Percentiles rank a stretch among this genome's conserved stretches.
phyloP scores from a whole-genome alignment of 1,284 basidiomycete genomes.

The Malassezia furfur region DNA sequence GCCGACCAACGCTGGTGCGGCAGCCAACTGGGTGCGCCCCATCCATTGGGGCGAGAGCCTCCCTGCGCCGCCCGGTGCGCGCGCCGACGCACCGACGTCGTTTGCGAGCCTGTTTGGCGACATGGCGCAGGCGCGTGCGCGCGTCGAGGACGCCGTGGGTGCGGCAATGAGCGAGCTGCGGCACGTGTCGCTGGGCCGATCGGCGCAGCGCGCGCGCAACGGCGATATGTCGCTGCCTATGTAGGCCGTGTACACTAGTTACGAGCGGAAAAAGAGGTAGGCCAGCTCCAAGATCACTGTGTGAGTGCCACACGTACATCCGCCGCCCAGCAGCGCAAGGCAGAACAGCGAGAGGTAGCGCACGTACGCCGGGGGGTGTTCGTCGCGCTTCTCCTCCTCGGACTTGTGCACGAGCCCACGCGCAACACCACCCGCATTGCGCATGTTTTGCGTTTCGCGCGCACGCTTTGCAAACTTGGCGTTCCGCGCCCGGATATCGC shows the following conservation, averaged over 20 bases:
- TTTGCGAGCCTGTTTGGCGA: conserved; percentile 6
- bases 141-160: conserved; percentile 17
- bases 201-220: background rate
- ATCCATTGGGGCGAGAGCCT: conserved; percentile 36
- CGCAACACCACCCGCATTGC: background rate
- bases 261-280: conserved; percentile 5
- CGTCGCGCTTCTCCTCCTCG: conserved; percentile 1
- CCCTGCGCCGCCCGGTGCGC: conserved; percentile 15
- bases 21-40: conserved; percentile 41
- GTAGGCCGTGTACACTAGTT: conserved; percentile 1
- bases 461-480: conserved; percentile 11
- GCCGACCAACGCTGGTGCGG: conserved; percentile 36
- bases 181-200: background rate
- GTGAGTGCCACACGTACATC: conserved; percentile 12
- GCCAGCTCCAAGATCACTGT: conserved; percentile 14
- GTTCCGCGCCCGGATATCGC: conserved; percentile 14
- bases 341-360: conserved; percentile 11
- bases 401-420: conserved; percentile 14
- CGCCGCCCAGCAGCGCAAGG: conserved; percentile 10
- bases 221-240: background rate
- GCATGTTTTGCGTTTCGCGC: conserved; percentile 15
- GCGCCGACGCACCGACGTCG: background rate
- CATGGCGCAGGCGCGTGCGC: conserved; percentile 9
- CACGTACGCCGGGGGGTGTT: background rate
- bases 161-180: conserved; percentile 18